A percentile compares a stretch with the other conserved stretches of the same genome.
Evolutionary conservation across 371 early-diverging fungal genomes (phyloP).

Genomic region (Chytridium lagenaria): DNA sequence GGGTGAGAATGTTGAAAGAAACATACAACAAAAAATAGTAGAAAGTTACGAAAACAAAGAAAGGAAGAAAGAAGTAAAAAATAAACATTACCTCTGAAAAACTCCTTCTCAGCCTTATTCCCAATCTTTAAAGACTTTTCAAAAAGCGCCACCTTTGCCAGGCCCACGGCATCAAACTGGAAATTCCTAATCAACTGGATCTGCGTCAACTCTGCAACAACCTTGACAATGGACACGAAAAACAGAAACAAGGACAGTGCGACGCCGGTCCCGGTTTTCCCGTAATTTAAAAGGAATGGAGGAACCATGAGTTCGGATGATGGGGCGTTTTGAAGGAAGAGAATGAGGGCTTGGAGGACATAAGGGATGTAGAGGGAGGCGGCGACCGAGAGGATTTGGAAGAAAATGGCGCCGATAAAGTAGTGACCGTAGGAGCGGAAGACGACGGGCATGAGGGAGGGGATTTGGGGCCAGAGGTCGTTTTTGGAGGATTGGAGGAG

Average conservation of each 20-base stretch:
- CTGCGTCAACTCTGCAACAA: not conserved
- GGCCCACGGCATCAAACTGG: conserved; percentile 26
- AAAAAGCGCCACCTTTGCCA: conserved; percentile 31
- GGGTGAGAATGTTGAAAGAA: no score
- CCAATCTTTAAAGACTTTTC: conserved; percentile 26
- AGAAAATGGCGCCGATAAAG: conserved; percentile 4
- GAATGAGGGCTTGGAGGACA: conserved; percentile 36
- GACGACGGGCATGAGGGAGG: not conserved
- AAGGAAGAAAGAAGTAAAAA: not conserved
- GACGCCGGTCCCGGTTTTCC: conserved; percentile 26
- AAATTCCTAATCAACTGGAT: no score
- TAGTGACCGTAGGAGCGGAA: conserved; percentile 8
- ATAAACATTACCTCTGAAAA: not conserved
- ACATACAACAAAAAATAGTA: no score
- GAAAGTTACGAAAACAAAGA: not conserved
- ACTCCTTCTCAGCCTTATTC: not conserved
- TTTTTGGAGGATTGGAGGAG: no score
- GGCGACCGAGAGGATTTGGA: conserved; percentile 21
- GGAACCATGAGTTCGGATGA: not conserved
- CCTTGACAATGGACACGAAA: conserved; percentile 16
- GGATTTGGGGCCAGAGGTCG: no score
- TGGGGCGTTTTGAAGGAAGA: not conserved
- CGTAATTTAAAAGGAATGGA: not conserved
- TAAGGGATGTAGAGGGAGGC: conserved; percentile 27
- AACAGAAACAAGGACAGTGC: conserved; percentile 31